A percentile compares a stretch with the other conserved stretches of the same genome.
These are phyloP conservation scores for Dipteronia dyeriana DNA, from an alignment of 345 rosid genomes.

Conservation along the genomic window DNA sequence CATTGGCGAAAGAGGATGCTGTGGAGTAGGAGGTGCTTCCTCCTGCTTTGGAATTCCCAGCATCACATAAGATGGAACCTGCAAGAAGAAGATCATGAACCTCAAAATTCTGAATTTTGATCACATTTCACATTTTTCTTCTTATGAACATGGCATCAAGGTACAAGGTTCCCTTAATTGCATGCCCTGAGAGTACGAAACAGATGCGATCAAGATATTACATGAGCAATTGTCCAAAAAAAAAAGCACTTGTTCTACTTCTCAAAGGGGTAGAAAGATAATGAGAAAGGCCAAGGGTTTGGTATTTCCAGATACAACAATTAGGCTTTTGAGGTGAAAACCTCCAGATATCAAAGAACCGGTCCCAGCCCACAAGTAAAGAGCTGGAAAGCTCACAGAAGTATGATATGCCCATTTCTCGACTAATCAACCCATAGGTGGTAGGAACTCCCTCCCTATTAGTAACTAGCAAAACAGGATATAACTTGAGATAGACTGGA, in stretches of 20 bases:
- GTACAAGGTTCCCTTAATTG: constrained; percentile 4
- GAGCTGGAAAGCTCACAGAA: too few species aligned
- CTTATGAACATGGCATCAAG: neutral
- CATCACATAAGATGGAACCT: constrained; percentile 77
- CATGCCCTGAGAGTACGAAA: neutral
- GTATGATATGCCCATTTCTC: neutral
- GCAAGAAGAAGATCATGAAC: constrained; percentile 28
- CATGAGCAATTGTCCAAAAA: neutral
- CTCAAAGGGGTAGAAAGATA: neutral
- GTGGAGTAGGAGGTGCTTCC: constrained; percentile 68
- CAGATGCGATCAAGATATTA: neutral
- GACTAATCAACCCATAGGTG: neutral
- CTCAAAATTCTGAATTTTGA: constrained; percentile 10
- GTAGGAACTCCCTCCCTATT: constrained; percentile 9
- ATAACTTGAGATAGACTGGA: neutral
- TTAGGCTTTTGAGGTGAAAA: neutral
- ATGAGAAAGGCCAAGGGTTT: neutral
- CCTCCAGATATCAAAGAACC: neutral
- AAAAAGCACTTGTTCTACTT: neutral
- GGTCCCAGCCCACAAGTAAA: neutral
- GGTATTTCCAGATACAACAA: neutral
- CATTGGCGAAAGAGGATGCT: constrained; percentile 62
- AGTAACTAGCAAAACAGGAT: neutral
- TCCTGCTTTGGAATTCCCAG: constrained; percentile 74
- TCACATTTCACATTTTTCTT: neutral